Evolutionary conservation across 2,329 filamentous ascomycete genomes (phyloP), one percentile per base, ranked within the genome.

Genomic region (Talaromyces amestolkiae): DNA sequence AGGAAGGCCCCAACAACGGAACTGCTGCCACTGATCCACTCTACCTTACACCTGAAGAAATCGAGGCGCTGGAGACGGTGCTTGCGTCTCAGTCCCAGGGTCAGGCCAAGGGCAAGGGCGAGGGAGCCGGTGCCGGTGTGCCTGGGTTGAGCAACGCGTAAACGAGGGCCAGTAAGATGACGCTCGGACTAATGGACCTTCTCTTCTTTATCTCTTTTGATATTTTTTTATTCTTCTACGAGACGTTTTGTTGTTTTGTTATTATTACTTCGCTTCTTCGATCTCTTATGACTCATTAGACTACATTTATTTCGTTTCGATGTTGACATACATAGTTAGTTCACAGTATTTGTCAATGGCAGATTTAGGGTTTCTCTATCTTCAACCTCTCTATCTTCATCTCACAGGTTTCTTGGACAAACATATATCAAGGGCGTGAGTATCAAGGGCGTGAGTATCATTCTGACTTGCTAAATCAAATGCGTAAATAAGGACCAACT

Each of bases 331-430:
- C 37, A 43, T 41, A 59, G 24, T 43, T 24, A 58, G 8, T 37
- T 15, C 22, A 39, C 35, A 37, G 24, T 45, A 43, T 59, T 59
- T 59, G 56, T 45, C 56, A 59, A 60, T 60, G 58, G 47, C 58
- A 60, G n/a, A 49, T 35, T 49, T 7, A 11, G 31, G n/a, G 11
- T 47, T 27, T 37, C n/a, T 45, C 24, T 33, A 35, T 53, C 27
- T 49, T 7, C 5, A 31, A 31, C 27, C 5, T 31, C 27, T 6
- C 27, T 31, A 6, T 7, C 27, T 8, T 31, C 5, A 31, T 6
- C 27, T 31, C 6, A 31, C 27, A 31, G 27, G 1, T 6, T 8
- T 31, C 27, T 5, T 31, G 6, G 27, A 31, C 27, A 31, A 31
- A 31, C 27, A 31, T 31, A 1, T 31, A 31, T 31, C 1, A 31